Evolutionary conservation across 106 monocot species (phyloP), one percentile per base, ranked within the genome.

Genomic region (Posidonia australis): DNA sequence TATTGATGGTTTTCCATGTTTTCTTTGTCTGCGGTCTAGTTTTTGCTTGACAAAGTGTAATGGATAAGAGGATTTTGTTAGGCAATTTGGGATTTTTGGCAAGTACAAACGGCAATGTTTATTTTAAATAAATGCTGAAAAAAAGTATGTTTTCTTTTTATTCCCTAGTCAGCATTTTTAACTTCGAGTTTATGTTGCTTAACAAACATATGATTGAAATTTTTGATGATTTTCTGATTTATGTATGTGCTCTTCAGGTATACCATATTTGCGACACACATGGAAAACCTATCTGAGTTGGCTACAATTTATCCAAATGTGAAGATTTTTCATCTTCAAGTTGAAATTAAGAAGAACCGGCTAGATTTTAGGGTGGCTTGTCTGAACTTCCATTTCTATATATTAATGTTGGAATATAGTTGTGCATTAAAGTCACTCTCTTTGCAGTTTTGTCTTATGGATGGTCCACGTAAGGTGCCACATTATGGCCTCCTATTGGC

Each of bases 301-400:
- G 81, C 87, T 48, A 85, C 81, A 32, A 68, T 98, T 17, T 91
- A 98, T 72, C 91, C 90, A 48, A 99, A 88, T 76, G 83, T 88
- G 67, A 99, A 99, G 74, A 84, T 91, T 27, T 80, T 99, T n/a
- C 98, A 99, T 78, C 91, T 99, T 73, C 85, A 87, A 61, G 98
- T 99, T 49, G 98, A 99, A 57, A 72, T 87, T 67, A 79, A 83
- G 51, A 99, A 91, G 54, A 83, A 85, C 75, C 90, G 82, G 67
- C 75, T 99, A 47, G 85, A 91, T 76, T 99, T 99, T 60, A 99
- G 91, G 91, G 98, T 75, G 10, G 12, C n/a, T 43, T 61, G 7
- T 19, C 29, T 61, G 5, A 59, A 67, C 26, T 9, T 25, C 54
- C n/a, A 9, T 30, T 62, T 70, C n/a, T 30, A 10, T 11, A 24